Base-by-base conservation (phyloP, 176 grass and related monocot genomes). In the Cenchrus americanus region DNA sequence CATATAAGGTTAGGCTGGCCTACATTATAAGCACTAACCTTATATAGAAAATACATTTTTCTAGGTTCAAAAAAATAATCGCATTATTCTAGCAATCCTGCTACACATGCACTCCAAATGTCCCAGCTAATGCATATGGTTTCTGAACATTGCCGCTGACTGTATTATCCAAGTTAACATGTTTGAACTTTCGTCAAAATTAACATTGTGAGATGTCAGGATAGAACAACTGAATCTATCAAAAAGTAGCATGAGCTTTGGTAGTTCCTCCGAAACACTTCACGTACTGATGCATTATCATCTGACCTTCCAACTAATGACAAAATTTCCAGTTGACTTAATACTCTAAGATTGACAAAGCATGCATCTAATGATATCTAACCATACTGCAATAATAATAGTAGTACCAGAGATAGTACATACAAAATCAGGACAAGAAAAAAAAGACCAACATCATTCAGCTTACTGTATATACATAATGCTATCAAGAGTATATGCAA, bases 91-190 rank as follows among this genome's bases (percentile, higher is more conserved):
- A 37, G 34, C 34, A 37, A 37, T 37, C 34, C 34, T 37, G 34
- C 34, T 37, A 37, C 34, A 37, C 34, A 37, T 37, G 34, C 34
- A 37, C 34, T 37, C 34, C 34, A 37, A 27, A 27, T 13, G 6
- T 73, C 48, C 70, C 47, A 52, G 70, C 11, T 59, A 52, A 60
- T 58, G 49, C 62, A 51, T 73, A 73, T 73, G 17, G 37, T 40
- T 61, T 63, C 30, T 50, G 17, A 83, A 71, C 62, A 46, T 75
- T 60, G 27, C 15, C 51, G 14, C 32, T 61, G 41, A 52, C 5
- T 9, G 7, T 49, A 81, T 50, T 66, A 78, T 5, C 34, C 34
- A 37, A 37, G 34, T 37, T 51, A 8, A 75, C 74, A 26, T 75
- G 27, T 86, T 72, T 71, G 26, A 37, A 43, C 21, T 10, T 30